Evolutionary conservation across 2,329 filamentous ascomycete species (phyloP), one percentile per base, ranked within the genome.

Genomic region (Lachnellula cervina): DNA sequence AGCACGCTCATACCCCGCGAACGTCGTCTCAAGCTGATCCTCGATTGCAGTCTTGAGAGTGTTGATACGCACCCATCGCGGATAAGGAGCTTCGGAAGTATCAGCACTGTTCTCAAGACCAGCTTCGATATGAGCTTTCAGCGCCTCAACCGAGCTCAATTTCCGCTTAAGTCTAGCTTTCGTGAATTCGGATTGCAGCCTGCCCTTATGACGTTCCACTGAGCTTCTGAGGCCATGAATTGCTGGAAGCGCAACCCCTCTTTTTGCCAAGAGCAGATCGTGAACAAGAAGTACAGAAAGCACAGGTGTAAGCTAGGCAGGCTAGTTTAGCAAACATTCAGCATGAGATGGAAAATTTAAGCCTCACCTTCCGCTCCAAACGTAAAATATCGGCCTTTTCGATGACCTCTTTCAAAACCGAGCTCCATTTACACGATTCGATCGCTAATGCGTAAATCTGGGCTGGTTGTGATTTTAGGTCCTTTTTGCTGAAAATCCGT

Each of bases 31-130:
- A n/a, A 96, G 74, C 71, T 96, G 88, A 4, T 84, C 79, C 17
- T 86, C 78, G 5, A 96, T 69, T 0, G 80, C 86, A 11, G 85
- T 86, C 63, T 84, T 86, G 13, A 97, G 73, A 0, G 86, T 84
- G 68, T 97, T 99, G 59, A 97, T 78, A 2, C 94, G 84, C 42
- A 96, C 83, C 94, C 94, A 99, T 52, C 94, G 84, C n/a, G 91
- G 92, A 68, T 93, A 88, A 42, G 75, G 74, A 49, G 65, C 60
- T 43, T 67, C 60, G 3, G 62, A 65, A 5, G 61, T 62, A 38
- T 66, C 61, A 4, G 58, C 55, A 0, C 70, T 70, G 35, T 79
- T 73, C 58, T 80, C 75, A 25, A 78, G 74, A 5, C 78, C 74
- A 7, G 74, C 74, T 19, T 77, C 76, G 51, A 90, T 73, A 55